phyloP scores from a whole-genome alignment of 257 asterid genomes.

The Solanum neorickii region DNA sequence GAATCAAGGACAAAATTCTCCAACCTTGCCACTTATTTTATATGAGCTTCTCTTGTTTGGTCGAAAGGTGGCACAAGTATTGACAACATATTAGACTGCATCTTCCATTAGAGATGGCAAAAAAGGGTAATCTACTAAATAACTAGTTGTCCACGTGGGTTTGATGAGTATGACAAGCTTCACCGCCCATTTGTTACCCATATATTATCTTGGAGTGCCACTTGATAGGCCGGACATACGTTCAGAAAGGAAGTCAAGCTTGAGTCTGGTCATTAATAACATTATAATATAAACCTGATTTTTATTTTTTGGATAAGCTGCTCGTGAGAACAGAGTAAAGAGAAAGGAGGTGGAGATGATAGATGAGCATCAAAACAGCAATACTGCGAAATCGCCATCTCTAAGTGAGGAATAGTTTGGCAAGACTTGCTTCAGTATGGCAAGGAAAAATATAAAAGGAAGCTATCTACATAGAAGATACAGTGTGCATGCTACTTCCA shows the following conservation, averaged over 20 bases:
- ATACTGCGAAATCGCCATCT: neutral
- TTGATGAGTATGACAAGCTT: no score
- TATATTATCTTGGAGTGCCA: neutral
- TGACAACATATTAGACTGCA: no score
- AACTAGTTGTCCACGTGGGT: no score
- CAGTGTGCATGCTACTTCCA: neutral
- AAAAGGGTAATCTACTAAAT: no score
- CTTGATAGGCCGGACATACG: neutral
- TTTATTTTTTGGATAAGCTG: neutral
- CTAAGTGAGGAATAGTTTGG: neutral
- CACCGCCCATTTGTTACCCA: neutral
- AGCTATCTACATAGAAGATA: neutral
- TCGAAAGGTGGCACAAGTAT: no score
- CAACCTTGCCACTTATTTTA: no score
- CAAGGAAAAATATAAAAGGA: neutral
- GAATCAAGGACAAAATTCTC: no score
- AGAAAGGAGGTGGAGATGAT: neutral
- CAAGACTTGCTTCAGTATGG: neutral
- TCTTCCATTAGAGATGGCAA: no score
- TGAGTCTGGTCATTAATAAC: no score
- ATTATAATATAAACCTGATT: neutral
- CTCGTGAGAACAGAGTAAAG: neutral
- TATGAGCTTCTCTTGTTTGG: no score
- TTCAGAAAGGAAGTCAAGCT: neutral
- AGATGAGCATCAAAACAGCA: neutral